Evolutionary conservation across 176 grass and related monocot species (phyloP), one percentile per base, ranked within the genome.

Genomic region (Eleusine coracana): DNA sequence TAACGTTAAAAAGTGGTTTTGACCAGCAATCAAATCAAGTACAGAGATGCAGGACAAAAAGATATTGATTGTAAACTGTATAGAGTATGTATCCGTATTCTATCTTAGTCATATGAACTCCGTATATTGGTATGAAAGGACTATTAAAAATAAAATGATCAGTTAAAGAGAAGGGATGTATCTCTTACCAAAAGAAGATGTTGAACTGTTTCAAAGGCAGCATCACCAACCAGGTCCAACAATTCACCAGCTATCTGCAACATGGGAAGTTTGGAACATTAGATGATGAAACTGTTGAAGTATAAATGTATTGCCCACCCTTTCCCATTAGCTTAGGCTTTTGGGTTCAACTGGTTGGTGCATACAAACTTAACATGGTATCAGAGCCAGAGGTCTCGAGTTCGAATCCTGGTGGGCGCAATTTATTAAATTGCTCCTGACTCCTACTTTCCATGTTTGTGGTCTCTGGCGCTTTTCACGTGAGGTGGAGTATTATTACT

Each of bases 151-250:
- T 76, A 82, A 78, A 84, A 37, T 67, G 27, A 74, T 25, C 25
- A 39, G 16, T 4, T 5, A 31, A 76, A 46, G 50, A 80, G 37
- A 86, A 68, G 78, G 44, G 49, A 1, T 50, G 28, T 82, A 38
- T 67, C 23, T 65, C 91, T 87, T 92, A 98, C 96, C 77, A 16
- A 86, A 73, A 98, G 88, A 87, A 98, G 84, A 85, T 93, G 82
- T 54, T 98, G 92, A 51, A 98, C 85, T 70, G 83, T 93, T 80
- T 98, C 96, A 88, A 98, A 98, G 74, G 92, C 88, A 85, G 73
- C 85, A 73, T 95, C 85, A 18, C 96, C 92, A 90, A 93, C 89
- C 69, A 98, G 86, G 77, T 98, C 96, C 87, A 98, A 89, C 52
- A 98, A 80, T 80, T 95, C 96, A 85, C 74, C 91, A 74, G 96